Evolutionary conservation across 2,329 filamentous ascomycete species (phyloP).

Genomic region (Paradendryphiella salina): DNA sequence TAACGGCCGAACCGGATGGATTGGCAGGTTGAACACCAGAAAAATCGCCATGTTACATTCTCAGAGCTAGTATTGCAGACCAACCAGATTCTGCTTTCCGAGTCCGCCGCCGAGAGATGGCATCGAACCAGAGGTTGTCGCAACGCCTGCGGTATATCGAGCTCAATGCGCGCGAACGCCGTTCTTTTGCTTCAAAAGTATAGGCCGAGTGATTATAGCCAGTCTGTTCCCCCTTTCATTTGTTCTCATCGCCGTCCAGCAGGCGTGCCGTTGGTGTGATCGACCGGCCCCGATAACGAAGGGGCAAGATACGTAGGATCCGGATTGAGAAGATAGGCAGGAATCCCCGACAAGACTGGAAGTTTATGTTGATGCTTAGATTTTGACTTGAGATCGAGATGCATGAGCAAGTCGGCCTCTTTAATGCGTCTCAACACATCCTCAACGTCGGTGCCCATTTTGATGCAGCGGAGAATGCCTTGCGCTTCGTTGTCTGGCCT

Average conservation of each 20-base stretch:
- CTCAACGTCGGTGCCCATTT: conserved; percentile 15
- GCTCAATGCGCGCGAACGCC: no score
- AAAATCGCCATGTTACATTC: no score
- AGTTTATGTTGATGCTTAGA: conserved; percentile 3
- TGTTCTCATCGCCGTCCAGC: background rate
- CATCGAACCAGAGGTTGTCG: no score
- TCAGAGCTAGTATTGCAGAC: no score
- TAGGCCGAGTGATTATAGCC: no score
- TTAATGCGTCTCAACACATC: conserved; percentile 18
- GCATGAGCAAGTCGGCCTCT: conserved; percentile 20
- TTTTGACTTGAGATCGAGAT: conserved; percentile 14
- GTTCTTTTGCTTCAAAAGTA: no score
- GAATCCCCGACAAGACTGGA: background rate
- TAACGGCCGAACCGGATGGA: no score
- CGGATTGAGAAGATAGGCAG: background rate
- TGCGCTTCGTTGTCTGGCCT: conserved; percentile 14
- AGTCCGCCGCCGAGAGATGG: no score
- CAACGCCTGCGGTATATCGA: no score
- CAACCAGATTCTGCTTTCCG: no score
- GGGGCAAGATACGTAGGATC: background rate
- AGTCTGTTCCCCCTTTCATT: no score
- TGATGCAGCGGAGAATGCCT: conserved; percentile 20
- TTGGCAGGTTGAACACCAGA: no score
- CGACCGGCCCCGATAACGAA: background rate
- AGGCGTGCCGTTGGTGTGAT: background rate